Conservation (phyloP, 345 rosid genomes). For the Syzygium oleosum region DNA sequence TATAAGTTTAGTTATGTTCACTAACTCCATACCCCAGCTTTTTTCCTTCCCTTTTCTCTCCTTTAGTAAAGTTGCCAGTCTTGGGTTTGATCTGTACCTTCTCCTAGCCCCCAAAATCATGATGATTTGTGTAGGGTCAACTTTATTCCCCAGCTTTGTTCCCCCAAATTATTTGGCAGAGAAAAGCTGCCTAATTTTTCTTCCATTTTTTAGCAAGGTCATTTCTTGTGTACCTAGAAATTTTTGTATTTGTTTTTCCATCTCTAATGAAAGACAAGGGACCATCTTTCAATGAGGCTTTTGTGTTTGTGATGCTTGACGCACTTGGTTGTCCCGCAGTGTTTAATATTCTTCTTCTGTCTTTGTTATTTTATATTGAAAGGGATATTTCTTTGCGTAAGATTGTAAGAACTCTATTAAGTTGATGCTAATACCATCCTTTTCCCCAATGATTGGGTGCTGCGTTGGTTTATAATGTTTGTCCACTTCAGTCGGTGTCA, state of each 20-base stretch:
- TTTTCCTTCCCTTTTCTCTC: background rate
- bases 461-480: background rate
- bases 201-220: background rate
- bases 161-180: background rate
- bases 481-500: background rate
- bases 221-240: background rate
- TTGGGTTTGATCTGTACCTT: background rate
- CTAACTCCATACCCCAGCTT: background rate
- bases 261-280: background rate
- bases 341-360: background rate
- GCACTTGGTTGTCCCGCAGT: background rate
- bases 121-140: background rate
- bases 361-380: background rate
- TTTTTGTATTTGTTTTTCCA: background rate
- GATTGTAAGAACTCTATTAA: background rate
- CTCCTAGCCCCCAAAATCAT: background rate
- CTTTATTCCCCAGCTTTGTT: background rate
- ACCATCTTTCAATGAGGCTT: background rate
- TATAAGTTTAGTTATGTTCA: background rate
- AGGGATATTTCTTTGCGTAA: background rate
- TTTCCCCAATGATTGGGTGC: background rate
- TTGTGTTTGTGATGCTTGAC: background rate
- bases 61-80: background rate
- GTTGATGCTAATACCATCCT: background rate
- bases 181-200: background rate